phyloP scores from a whole-genome alignment of 768 basidiomycete genomes.

The Krasilnikovozyma curviuscula region DNA sequence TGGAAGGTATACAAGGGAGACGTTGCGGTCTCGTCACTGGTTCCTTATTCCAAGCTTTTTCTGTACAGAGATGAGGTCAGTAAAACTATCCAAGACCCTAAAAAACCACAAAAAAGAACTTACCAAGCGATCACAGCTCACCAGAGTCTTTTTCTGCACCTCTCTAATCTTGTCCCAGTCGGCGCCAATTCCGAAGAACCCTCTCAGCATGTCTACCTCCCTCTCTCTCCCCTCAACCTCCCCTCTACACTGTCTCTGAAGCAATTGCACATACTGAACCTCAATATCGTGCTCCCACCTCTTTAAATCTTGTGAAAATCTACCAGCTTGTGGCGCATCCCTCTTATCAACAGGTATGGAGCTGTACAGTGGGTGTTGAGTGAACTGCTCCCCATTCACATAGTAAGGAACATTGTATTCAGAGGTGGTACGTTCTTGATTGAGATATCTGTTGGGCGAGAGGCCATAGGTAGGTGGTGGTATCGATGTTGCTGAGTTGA shows the following conservation, averaged over 20 bases:
- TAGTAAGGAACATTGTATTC: constrained; percentile 59
- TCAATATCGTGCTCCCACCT: constrained; percentile 67
- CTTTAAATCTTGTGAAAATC: constrained; percentile 27
- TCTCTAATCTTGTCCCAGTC: constrained; percentile 78
- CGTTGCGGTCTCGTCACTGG: too few relatives aligned
- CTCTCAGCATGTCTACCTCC: constrained; percentile 53
- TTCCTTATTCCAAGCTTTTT: too few relatives aligned
- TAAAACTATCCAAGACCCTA: too few relatives aligned
- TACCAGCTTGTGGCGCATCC: constrained; percentile 17
- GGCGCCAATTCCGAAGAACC: constrained; percentile 76
- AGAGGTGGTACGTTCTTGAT: constrained; percentile 53
- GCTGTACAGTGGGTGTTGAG: constrained; percentile 51
- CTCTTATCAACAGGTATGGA: constrained; percentile 22
- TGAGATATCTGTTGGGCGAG: constrained; percentile 36
- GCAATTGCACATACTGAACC: constrained; percentile 45
- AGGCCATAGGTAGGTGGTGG: constrained; percentile 58
- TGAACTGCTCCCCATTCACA: constrained; percentile 58
- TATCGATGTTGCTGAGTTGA: constrained; percentile 30
- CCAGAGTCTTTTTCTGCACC: too few relatives aligned
- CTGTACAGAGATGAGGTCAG: too few relatives aligned
- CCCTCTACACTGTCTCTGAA: constrained; percentile 51
- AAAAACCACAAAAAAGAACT: too few relatives aligned
- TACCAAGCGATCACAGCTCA: too few relatives aligned
- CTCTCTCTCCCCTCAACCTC: constrained; percentile 49
- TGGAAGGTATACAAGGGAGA: too few relatives aligned